These are phyloP conservation scores for Hygrocybe punicea DNA, from an alignment of 768 basidiomycete genomes.

Conservation along the genomic window DNA sequence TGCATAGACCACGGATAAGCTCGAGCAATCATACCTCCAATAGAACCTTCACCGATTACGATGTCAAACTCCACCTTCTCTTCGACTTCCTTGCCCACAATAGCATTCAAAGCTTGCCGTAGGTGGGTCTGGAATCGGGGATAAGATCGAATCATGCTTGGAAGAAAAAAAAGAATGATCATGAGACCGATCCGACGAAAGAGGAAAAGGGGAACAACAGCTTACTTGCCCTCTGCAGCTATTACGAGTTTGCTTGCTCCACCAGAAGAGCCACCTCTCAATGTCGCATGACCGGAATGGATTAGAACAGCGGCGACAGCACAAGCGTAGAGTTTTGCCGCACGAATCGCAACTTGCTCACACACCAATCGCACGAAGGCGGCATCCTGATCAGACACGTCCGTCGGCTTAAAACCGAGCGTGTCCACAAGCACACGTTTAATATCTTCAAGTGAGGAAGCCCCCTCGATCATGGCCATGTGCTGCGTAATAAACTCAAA, in stretches of 20 bases:
- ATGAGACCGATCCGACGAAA: background rate
- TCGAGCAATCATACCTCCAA: background rate
- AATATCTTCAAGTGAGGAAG: constrained; percentile 46
- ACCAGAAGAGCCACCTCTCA: constrained; percentile 26
- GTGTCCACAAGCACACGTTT: constrained; percentile 47
- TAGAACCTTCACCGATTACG: background rate
- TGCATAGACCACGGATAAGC: no score
- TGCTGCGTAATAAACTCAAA: constrained; percentile 74
- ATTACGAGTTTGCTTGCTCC: constrained; percentile 32
- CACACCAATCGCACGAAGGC: constrained; percentile 60
- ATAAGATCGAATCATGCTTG: constrained; percentile 41
- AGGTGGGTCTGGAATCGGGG: constrained; percentile 60
- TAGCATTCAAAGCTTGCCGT: constrained; percentile 48
- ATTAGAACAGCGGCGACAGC: constrained; percentile 64
- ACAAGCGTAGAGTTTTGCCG: constrained; percentile 59
- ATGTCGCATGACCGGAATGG: constrained; percentile 51
- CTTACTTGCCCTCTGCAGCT: constrained; percentile 70
- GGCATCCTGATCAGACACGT: constrained; percentile 38
- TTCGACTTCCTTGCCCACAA: constrained; percentile 64
- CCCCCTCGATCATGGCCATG: constrained; percentile 56
- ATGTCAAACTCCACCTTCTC: constrained; percentile 52
- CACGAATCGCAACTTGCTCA: constrained; percentile 56
- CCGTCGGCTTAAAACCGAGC: constrained; percentile 43
- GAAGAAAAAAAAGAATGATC: background rate
- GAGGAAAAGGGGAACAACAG: background rate